phyloP scores from a whole-genome alignment of 1,284 basidiomycete genomes.

The Ustilago tritici region DNA sequence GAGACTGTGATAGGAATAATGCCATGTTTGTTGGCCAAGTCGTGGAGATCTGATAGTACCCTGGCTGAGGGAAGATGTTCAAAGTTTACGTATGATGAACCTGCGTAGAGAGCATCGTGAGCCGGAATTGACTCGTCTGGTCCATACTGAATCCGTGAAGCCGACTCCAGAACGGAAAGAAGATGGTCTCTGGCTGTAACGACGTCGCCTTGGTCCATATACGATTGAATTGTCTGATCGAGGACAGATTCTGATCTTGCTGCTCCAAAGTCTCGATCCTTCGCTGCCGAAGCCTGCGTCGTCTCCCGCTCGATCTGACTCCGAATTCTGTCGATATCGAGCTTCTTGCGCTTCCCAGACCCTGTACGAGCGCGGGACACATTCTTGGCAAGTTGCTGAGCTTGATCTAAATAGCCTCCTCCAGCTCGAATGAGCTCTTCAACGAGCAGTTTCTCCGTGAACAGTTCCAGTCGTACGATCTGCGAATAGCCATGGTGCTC shows the following conservation, averaged over 20 bases:
- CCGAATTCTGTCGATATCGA: constrained; percentile 18
- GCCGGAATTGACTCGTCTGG: background rate
- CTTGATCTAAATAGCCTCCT: constrained; percentile 2
- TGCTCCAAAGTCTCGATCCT: background rate
- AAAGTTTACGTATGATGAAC: background rate
- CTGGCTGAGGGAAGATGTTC: constrained; percentile 20
- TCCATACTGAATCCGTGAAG: background rate
- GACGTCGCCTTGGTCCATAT: constrained; percentile 30
- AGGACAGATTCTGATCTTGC: constrained; percentile 1
- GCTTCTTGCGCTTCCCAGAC: background rate
- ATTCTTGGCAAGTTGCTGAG: constrained; percentile 7
- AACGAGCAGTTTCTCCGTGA: constrained; percentile 34
- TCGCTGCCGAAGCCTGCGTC: background rate
- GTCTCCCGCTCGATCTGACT: constrained; percentile 16
- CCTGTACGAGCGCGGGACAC: background rate
- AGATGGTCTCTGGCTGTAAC: constrained; percentile 34
- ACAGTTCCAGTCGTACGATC: constrained; percentile 21
- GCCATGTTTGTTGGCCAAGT: constrained; percentile 22
- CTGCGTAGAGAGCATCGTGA: background rate
- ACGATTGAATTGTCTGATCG: constrained; percentile 12
- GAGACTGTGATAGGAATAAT: constrained; percentile 20
- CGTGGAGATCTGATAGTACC: constrained; percentile 24
- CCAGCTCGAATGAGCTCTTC: constrained; percentile 45
- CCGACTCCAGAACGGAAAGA: constrained; percentile 19
- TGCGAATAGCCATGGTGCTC: background rate